Base-by-base conservation (phyloP, 2,329 filamentous ascomycete genomes). In the Nothophaeocryptopus gaeumannii region DNA sequence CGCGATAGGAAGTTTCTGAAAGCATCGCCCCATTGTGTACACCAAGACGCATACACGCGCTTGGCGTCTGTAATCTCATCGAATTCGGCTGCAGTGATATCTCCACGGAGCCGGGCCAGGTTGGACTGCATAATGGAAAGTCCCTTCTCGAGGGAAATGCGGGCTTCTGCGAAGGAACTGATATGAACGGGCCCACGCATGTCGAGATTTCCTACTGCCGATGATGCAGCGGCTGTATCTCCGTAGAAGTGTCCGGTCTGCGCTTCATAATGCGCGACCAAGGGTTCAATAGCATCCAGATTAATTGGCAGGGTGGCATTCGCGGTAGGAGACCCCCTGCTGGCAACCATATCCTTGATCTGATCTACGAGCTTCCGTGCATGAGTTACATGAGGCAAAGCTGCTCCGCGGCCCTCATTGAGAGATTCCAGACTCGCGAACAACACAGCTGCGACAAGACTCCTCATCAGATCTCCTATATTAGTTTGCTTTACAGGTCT, bases 341-440 rank as follows among this genome's bases (percentile, higher is more conserved):
- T n/a, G 20, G 20, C 34, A 16, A 11, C n/a, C 4, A 30, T 37
- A 11, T 13, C n/a, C 14, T 52, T 47, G 29, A 11, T 29, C 29
- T 45, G 42, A 7, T 38, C 14, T 14, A 38, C n/a, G 11, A 45
- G 20, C 9, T 34, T 34, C 12, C 32, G n/a, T 4, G 42, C 42
- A 15, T 45, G 42, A 5, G 37, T n/a, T 14, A 38, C 42, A 15
- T 45, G 42, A n/a, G 12, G 32, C 10, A 45, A n/a, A 14, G 42
- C 42, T 16, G 32, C 34, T 12, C 16, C 20, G 9, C 42, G 14
- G 13, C 34, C 33, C 5, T 15, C 33, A 12, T 38, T 45, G 4
- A 35, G n/a, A 10, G 15, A 36, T 31, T 47, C 44, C 10, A 52
- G 39, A 30, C 39, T 38, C n/a, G 44, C 39, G 13, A 52, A 47